Conservation (phyloP, 495 filamentous ascomycete species). For the Articulospora tetracladia region DNA sequence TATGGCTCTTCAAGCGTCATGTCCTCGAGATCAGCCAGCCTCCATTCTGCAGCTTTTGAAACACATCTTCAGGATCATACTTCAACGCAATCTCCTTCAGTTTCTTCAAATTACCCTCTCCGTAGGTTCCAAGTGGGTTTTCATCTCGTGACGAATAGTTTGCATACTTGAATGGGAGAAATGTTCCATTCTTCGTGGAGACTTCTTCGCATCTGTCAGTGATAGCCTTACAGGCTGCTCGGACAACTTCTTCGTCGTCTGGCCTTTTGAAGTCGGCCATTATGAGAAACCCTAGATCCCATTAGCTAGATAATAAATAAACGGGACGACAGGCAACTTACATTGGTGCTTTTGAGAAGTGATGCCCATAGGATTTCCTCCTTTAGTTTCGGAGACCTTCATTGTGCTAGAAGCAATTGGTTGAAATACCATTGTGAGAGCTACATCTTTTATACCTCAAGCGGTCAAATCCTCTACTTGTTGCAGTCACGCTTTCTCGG, state of each 20-base stretch:
- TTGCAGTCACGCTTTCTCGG: not conserved
- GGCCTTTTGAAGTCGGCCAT: not conserved
- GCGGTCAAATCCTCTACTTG: not conserved
- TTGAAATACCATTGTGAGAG: not conserved
- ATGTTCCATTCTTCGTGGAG: no score
- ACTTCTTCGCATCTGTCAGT: not conserved
- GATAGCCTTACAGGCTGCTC: not conserved
- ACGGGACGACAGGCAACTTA: no score
- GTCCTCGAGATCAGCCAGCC: not conserved
- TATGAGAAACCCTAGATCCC: not conserved
- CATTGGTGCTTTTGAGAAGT: not conserved
- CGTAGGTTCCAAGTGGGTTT: not conserved
- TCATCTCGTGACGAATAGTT: no score
- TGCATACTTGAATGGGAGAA: no score
- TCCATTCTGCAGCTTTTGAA: conserved; percentile 33
- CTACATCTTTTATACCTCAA: not conserved
- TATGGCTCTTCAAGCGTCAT: no score
- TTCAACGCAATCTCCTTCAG: conserved; percentile 27
- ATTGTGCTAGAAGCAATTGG: not conserved
- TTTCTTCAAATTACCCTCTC: not conserved
- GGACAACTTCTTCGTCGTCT: not conserved
- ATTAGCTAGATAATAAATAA: not conserved
- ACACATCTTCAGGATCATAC: conserved; percentile 36
- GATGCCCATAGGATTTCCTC: not conserved
- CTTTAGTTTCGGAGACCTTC: not conserved